Evolutionary conservation across 257 asterid genomes (phyloP).

Genomic region (Thymus mandschuricus): DNA sequence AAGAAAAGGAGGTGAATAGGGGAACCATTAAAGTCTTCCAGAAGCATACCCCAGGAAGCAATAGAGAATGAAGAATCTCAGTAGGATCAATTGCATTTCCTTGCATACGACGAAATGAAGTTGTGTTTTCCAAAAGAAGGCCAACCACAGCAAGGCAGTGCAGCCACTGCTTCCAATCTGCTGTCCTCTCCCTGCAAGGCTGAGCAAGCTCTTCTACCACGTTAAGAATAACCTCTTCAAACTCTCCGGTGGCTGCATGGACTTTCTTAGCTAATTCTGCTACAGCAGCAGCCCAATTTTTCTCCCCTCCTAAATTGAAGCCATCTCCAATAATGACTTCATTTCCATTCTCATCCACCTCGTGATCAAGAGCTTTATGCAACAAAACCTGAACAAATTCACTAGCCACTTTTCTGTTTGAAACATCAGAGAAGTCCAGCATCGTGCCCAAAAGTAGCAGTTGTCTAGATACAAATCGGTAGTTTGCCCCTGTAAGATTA

Average conservation of each 20-base stretch:
- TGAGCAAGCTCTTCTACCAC: slow-evolving; percentile 84
- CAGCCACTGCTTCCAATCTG: slow-evolving; percentile 84
- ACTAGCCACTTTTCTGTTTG: slow-evolving; percentile 85
- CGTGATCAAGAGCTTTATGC: slow-evolving; percentile 72
- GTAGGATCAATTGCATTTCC: slow-evolving; percentile 73
- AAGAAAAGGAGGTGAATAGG: slow-evolving; percentile 1
- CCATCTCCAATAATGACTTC: slow-evolving; percentile 85
- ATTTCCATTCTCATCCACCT: slow-evolving; percentile 76
- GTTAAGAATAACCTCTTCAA: slow-evolving; percentile 73
- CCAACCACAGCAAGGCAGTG: slow-evolving; percentile 85
- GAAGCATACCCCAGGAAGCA: slow-evolving; percentile 91
- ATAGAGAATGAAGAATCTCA: slow-evolving; percentile 75
- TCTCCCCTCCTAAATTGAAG: slow-evolving; percentile 92
- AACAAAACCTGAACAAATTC: slow-evolving; percentile 75
- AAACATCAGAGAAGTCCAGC: slow-evolving; percentile 89
- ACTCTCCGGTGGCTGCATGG: slow-evolving; percentile 82
- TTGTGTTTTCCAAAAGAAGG: slow-evolving; percentile 76
- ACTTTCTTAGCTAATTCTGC: slow-evolving; percentile 77
- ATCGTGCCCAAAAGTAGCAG: slow-evolving; percentile 81
- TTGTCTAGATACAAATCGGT: slow-evolving; percentile 86
- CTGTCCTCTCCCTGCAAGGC: slow-evolving; percentile 96
- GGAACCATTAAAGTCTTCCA: not conserved
- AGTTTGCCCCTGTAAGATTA: slow-evolving; percentile 68
- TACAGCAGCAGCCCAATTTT: slow-evolving; percentile 91
- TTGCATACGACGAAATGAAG: slow-evolving; percentile 70